Base-by-base conservation (phyloP, 2,329 filamentous ascomycete genomes). In the Aspergillaceae sp. region DNA sequence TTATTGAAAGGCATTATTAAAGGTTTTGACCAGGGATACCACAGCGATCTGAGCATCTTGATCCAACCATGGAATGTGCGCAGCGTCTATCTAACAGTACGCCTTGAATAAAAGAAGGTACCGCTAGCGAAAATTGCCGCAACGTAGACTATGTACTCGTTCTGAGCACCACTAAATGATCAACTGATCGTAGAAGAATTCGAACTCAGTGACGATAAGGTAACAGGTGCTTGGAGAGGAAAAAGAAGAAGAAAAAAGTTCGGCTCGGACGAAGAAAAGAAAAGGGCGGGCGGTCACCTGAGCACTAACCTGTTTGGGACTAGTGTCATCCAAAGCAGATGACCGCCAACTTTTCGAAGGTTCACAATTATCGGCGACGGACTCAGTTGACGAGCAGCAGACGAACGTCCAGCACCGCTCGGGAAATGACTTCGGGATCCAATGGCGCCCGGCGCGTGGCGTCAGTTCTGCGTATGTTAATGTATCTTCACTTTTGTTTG, bases 41-140 rank as follows among this genome's bases (percentile, higher is more conserved):
- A 40, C 19, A 48, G 19, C 36, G 5, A 38, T 10, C n/a, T 46
- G 5, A 36, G 45, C 42, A 7, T 32, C 8, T 19, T 19, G 19
- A 19, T 19, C 19, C 19, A 19, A 19, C 27, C 26, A 9, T 44
- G 47, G 46, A 42, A 60, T 95, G 87, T 94, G 69, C 77, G 84
- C 87, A 88, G 82, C 81, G 80, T 80, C 89, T 94, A 95, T 95
- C 89, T 94, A 95, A 91, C 88, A 78, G 84, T 82, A 83, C 80
- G 77, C 86, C 84, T 86, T 87, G 80, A 68, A 64, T 49, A 53
- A 48, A 71, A 72, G 79, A 86, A 89, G 87, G 86, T 84, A 84
- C 86, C 81, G 89, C 86, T 96, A 96, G 90, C 90, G 90, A 89
- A 19, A 89, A 87, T 86, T 85, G 84, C 85, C 87, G 85, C 83